Conservation (phyloP, 1,284 basidiomycete genomes). For the Rhodotorula sp. region DNA sequence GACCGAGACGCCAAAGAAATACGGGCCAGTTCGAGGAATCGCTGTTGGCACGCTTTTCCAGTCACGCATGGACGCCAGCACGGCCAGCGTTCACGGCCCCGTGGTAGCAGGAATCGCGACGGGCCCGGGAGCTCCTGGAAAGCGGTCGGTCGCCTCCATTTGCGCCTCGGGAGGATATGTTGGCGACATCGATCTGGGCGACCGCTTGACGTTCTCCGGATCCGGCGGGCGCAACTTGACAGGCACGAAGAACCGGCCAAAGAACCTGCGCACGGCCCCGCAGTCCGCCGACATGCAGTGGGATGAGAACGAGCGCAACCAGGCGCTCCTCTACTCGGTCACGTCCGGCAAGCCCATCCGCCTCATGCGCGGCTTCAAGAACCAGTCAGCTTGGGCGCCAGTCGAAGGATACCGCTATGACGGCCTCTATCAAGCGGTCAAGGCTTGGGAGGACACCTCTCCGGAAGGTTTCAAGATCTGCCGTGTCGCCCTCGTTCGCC, state of each 20-base stretch:
- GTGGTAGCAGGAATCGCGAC: conserved; percentile 71
- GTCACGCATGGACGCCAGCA: conserved; percentile 37
- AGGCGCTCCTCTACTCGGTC: conserved; percentile 62
- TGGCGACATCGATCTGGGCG: conserved; percentile 75
- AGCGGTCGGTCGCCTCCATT: conserved; percentile 1
- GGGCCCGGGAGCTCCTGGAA: neutral
- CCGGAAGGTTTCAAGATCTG: conserved; percentile 66
- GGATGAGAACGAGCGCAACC: conserved; percentile 60
- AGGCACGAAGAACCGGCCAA: conserved; percentile 29
- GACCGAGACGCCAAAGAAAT: conserved; percentile 31
- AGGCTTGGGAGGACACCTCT: conserved; percentile 61
- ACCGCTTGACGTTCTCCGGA: conserved; percentile 64
- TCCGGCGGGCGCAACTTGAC: conserved; percentile 73
- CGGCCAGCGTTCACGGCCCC: conserved; percentile 52
- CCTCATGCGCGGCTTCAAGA: conserved; percentile 77
- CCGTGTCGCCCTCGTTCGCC: conserved; percentile 64
- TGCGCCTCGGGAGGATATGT: conserved; percentile 57
- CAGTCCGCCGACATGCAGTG: conserved; percentile 76
- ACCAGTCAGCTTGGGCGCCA: conserved; percentile 46
- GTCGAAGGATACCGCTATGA: conserved; percentile 68
- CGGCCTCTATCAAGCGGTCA: conserved; percentile 70
- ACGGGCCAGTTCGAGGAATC: conserved; percentile 49
- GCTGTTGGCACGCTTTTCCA: conserved; percentile 37
- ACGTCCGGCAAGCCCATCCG: conserved; percentile 72
- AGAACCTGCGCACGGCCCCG: conserved; percentile 74